Evolutionary conservation across 371 early-diverging fungal genomes (phyloP).

Genomic region (Apophysomyces ossiformis): DNA sequence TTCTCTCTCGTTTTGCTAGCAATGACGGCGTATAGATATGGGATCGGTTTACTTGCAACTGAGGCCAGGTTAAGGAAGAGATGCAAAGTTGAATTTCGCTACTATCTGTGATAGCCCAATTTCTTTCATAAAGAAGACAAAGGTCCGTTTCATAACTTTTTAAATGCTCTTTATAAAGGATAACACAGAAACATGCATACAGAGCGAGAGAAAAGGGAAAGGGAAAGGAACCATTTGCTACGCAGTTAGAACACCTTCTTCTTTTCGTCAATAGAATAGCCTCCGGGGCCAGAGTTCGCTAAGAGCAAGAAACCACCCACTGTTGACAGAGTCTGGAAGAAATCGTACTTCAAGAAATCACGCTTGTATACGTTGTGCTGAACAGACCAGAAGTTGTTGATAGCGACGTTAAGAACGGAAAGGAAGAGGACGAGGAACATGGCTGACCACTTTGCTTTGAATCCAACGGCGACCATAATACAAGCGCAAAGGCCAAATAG

Average conservation of each 20-base stretch:
- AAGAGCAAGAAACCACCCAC: slow-evolving; percentile 92
- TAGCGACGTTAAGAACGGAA: slow-evolving; percentile 81
- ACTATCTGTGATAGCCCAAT: too few relatives aligned
- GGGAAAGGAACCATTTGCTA: not conserved
- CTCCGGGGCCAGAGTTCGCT: slow-evolving; percentile 89
- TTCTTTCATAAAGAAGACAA: too few relatives aligned
- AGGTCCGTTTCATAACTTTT: too few relatives aligned
- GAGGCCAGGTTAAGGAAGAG: too few relatives aligned
- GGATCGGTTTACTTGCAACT: too few relatives aligned
- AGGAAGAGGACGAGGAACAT: slow-evolving; percentile 87
- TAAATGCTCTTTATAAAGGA: not conserved
- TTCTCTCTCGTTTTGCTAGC: too few relatives aligned
- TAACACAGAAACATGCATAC: not conserved
- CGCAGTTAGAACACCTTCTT: slow-evolving; percentile 82
- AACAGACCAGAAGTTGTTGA: slow-evolving; percentile 95
- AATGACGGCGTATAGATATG: too few relatives aligned
- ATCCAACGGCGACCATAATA: slow-evolving; percentile 91
- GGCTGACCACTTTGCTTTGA: slow-evolving; percentile 94
- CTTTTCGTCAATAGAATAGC: slow-evolving; percentile 91
- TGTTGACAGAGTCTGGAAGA: slow-evolving; percentile 94
- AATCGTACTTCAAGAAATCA: slow-evolving; percentile 95
- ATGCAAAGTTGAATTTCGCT: too few relatives aligned
- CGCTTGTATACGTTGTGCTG: slow-evolving; percentile 71
- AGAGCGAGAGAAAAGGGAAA: not conserved
- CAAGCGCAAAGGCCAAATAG: slow-evolving; percentile 78